Evolutionary conservation across 768 basidiomycete species (phyloP).

Genomic region (Cystofilobasidium ferigula): DNA sequence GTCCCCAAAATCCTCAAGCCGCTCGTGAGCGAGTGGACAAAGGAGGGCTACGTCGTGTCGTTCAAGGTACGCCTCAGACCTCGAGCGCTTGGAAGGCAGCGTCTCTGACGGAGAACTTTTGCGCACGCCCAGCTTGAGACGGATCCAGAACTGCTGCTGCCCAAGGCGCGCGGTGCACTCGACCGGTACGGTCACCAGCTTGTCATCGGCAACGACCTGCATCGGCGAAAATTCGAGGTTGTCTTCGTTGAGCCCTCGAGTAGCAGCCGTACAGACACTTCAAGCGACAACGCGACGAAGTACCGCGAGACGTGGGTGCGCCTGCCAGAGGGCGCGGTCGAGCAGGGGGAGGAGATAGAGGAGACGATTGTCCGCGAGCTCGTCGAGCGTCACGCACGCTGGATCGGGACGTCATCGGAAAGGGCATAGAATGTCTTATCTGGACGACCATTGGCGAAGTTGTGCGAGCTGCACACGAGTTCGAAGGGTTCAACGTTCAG

Average conservation of each 20-base stretch:
- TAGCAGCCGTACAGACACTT: background rate
- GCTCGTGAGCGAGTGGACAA: slow-evolving; percentile 86
- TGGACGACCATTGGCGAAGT: too few species aligned
- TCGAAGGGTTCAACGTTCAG: too few species aligned
- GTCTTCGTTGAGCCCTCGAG: slow-evolving; percentile 61
- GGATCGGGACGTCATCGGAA: slow-evolving; percentile 43
- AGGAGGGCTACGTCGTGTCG: slow-evolving; percentile 80
- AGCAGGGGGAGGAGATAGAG: slow-evolving; percentile 66
- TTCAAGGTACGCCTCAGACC: slow-evolving; percentile 64
- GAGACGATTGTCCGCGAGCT: slow-evolving; percentile 75
- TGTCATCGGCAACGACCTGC: slow-evolving; percentile 92
- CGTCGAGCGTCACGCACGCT: slow-evolving; percentile 58
- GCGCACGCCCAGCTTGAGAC: slow-evolving; percentile 69
- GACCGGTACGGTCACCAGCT: slow-evolving; percentile 94
- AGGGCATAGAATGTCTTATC: background rate
- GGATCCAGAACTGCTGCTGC: slow-evolving; percentile 66
- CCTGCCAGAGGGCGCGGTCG: slow-evolving; percentile 30
- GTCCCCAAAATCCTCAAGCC: slow-evolving; percentile 92
- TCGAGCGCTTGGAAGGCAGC: too few species aligned
- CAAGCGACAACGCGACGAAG: slow-evolving; percentile 27
- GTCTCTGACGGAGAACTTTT: background rate
- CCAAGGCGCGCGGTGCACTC: slow-evolving; percentile 77
- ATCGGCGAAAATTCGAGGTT: slow-evolving; percentile 79
- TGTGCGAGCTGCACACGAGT: too few species aligned
- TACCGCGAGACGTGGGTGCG: slow-evolving; percentile 39